Percentiles rank a stretch among this genome's conserved stretches.
Conservation (phyloP, 129 eudicot species). For the Saussurea involucrata region DNA sequence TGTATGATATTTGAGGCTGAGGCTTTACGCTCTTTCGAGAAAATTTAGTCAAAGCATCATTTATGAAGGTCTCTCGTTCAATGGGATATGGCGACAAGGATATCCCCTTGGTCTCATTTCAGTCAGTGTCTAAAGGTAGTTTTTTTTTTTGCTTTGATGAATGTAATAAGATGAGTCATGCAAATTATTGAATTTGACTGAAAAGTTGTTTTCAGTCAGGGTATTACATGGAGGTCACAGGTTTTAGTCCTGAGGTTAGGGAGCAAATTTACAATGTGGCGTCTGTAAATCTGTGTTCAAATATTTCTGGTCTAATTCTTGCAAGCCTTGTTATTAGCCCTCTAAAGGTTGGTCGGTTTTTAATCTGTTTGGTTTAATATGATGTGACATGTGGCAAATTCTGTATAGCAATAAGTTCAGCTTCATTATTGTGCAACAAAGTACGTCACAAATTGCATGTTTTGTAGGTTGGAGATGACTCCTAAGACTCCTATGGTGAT, state of each 20-base stretch:
- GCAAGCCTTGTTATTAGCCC: constrained; percentile 97
- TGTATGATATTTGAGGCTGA: not conserved
- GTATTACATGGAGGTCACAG: constrained; percentile 98
- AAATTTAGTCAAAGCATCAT: not conserved
- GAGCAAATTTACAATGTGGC: constrained; percentile 97
- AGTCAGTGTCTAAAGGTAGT: constrained; percentile 94
- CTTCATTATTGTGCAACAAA: too few species aligned
- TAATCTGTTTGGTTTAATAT: too few species aligned
- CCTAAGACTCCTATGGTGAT: constrained; percentile 67
- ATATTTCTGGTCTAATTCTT: constrained; percentile 94
- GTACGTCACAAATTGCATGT: too few species aligned
- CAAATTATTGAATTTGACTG: not conserved
- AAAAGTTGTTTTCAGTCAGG: constrained; percentile 35
- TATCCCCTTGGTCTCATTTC: constrained; percentile 85
- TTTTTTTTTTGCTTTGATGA: too few species aligned
- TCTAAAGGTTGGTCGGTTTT: too few species aligned
- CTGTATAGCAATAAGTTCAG: too few species aligned
- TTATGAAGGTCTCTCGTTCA: constrained; percentile 66
- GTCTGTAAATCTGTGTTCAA: constrained; percentile 89
- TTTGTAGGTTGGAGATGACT: constrained; percentile 99
- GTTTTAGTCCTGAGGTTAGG: constrained; percentile 82
- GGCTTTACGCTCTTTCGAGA: not conserved
- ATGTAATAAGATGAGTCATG: not conserved
- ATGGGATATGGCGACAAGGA: constrained; percentile 96
- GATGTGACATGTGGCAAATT: too few species aligned